Base-by-base conservation (phyloP, 805 yeast species). In the Candida berthetii region DNA sequence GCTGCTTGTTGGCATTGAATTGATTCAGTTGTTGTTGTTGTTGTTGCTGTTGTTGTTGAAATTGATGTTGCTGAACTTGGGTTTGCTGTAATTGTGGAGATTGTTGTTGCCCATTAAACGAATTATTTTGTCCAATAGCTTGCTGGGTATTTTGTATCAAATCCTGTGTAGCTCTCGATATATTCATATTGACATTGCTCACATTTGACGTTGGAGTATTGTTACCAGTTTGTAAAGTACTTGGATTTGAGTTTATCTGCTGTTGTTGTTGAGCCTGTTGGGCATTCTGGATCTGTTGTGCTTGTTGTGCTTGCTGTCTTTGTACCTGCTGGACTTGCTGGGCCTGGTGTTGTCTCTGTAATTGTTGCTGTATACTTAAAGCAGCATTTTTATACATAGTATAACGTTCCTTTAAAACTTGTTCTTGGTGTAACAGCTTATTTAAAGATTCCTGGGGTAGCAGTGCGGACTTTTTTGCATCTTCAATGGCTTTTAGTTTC, bases 351-450 rank as follows among this genome's bases (percentile, higher is more conserved):
- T 43, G 45, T 38, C 35, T 38, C 31, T 40, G 41, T 3, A 43
- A 11, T 13, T 40, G 46, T 22, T 49, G 53, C 3, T 49, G 38
- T 7, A 50, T 27, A 11, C 36, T 25, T 27, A 66, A 55, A 1
- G 80, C 81, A 38, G 72, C 69, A 42, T 69, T 69, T 44, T 72
- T 74, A 49, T 72, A 77, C 37, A 72, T 72, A 18, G 70, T 68
- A 47, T 69, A 69, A 42, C 75, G 71, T 29, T 60, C 62, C 43
- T 64, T 71, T 48, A 74, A 53, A 31, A 73, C 72, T 16, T 63
- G 61, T 46, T 78, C 75, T 52, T 78, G 79, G 39, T 67, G 69
- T 13, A 66, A 65, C n/a, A 72, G 61, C 34, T 65, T 65, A 4
- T 67, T 58, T 31, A 69, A 43, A 40, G 71, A 73, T 7, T 71